Base-by-base conservation (phyloP, 352 stramenopile species). In the Globisporangium radiosum region DNA sequence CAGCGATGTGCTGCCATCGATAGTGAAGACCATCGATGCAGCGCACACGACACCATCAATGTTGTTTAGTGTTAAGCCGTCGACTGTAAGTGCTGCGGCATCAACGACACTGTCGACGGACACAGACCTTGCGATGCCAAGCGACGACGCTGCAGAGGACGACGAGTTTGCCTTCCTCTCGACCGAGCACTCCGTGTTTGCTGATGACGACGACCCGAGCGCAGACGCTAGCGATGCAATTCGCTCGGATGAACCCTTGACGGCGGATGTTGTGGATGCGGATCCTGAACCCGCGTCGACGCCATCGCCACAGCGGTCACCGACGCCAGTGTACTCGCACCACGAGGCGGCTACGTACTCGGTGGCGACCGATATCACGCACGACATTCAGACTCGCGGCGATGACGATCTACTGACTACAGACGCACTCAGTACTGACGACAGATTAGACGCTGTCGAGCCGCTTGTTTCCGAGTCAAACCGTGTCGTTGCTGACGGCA, bases 281-380 rank as follows among this genome's bases (percentile, higher is more conserved):
- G 25, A 33, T 33, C 25, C 25, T 33, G 25, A 33, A 33, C 25
- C 25, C 25, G 25, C 25, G 25, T 0, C 25, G 25, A 33, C 25
- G 25, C 25, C 2, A 9, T 63, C 52, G 0, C 52, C 33, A 19
- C 50, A 37, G 8, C 37, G 15, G 17, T 48, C 50, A 9, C 42
- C 42, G 13, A 36, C 51, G 10, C 42, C 36, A 52, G 57, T 38
- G 5, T 5, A 50, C 15, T 14, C 45, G 45, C 15, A 5, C 1
- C 7, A 50, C 6, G 45, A 42, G 14, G 4, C 17, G 5, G 19
- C n/a, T 15, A 15, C 57, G 13, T 54, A 68, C 40, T 39, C 53
- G 10, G 42, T 57, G 5, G 65, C 64, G 9, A 78, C 66, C n/a
- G 75, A 85, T 43, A 77, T 85, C 33, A 82, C 77, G 0, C 64